Base-by-base conservation (phyloP, 2,329 filamentous ascomycete genomes). In the Ceratocystis alfenasii region DNA sequence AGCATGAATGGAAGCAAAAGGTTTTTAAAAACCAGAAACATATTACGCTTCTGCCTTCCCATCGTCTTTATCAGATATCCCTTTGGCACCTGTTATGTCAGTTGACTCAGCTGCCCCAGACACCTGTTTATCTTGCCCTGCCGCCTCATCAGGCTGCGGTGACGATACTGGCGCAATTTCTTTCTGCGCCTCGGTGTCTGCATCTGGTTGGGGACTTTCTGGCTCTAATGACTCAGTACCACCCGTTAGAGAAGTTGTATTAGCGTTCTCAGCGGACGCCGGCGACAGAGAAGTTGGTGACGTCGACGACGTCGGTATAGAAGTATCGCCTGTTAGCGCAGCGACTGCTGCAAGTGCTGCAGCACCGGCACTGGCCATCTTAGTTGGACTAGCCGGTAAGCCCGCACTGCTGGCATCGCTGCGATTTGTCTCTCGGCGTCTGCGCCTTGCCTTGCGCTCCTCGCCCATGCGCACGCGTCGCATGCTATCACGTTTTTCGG, bases 381-480 rank as follows among this genome's bases (percentile, higher is more conserved):
- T 68, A 71, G 45, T 69, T 69, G 22, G 65, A 59, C 41, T 73
- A 71, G 6, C 65, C 2, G 65, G 65, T 48, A 15, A 41, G 3
- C 66, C 66, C 65, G 44, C 66, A 33, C 25, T 57, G 63, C 41
- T 69, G 64, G 62, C 69, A 68, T 67, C 75, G 72, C 15, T 70
- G 62, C 57, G 74, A 8, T 81, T 79, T 71, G 83, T 87, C 67
- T 87, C 83, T 69, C 88, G 79, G 70, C 89, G 79, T 69, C 88
- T 77, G 70, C 90, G 78, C 53, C 89, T 78, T 69, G 83, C 79
- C 66, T 84, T 81, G 65, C 90, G 79, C 75, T 95, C 90, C 69
- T 90, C 88, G 70, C 94, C 89, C 1, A 89, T 89, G 68, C 84
- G 90, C 73, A 92, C 87, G 73, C 78, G 81, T 65, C 90, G 78